phyloP scores from a whole-genome alignment of 257 asterid genomes.

The Rubia yunnanensis region DNA sequence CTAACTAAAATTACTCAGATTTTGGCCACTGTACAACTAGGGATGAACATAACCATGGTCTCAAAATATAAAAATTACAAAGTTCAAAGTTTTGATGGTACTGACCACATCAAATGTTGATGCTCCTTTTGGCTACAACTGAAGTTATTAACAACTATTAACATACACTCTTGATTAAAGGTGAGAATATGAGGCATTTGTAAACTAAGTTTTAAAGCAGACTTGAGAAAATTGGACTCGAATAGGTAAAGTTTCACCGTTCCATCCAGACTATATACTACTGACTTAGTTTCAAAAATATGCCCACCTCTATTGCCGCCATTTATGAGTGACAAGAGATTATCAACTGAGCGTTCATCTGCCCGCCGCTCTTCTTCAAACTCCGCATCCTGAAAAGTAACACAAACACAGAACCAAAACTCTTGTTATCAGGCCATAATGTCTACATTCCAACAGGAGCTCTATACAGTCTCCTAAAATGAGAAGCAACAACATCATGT shows the following conservation, averaged over 20 bases:
- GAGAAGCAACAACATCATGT: too few species aligned
- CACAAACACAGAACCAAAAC: not conserved
- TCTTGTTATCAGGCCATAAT: conserved; percentile 2
- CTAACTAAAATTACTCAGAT: not conserved
- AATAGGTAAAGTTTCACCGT: not conserved
- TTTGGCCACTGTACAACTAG: not conserved
- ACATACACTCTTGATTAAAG: not conserved
- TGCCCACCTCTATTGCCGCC: conserved; percentile 35
- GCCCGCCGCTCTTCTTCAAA: conserved; percentile 32
- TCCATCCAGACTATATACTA: not conserved
- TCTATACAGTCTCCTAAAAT: too few species aligned
- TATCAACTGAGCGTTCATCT: conserved; percentile 42
- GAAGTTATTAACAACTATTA: not conserved
- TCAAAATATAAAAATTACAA: not conserved
- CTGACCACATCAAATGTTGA: not conserved
- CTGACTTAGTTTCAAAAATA: conserved; percentile 8
- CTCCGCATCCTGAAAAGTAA: conserved; percentile 27
- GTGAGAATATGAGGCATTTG: not conserved
- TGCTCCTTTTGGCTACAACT: not conserved
- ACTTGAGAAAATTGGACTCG: not conserved
- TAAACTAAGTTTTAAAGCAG: not conserved
- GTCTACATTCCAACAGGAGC: not conserved
- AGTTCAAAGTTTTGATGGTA: not conserved
- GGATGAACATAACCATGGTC: not conserved
- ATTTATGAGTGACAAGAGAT: conserved; percentile 37